Conservation (phyloP, 2,329 filamentous ascomycete species). For the Phialophora chinensis region DNA sequence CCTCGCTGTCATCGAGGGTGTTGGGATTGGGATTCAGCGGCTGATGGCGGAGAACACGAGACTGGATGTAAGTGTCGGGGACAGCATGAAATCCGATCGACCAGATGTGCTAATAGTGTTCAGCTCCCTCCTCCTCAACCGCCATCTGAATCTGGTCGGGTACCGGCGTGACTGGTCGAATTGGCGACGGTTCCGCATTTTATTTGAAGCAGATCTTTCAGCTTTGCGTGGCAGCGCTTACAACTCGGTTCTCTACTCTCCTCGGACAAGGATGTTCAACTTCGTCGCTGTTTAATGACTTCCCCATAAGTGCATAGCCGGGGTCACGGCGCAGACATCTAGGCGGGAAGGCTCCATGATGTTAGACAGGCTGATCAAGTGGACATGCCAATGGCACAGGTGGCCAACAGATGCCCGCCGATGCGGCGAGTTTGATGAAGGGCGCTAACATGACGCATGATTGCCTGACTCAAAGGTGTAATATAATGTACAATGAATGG, state of each 20-base stretch:
- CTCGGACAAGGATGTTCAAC: slow-evolving; percentile 18
- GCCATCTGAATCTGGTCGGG: slow-evolving; percentile 37
- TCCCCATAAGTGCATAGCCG: slow-evolving; percentile 35
- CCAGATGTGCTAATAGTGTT: slow-evolving; percentile 17
- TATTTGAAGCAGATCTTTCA: slow-evolving; percentile 30
- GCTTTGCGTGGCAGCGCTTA: slow-evolving; percentile 20
- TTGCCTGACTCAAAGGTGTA: slow-evolving; percentile 19
- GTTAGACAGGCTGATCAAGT: slow-evolving; percentile 5
- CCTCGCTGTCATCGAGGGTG: slow-evolving; percentile 94
- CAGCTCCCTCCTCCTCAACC: slow-evolving; percentile 41
- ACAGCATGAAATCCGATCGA: neutral
- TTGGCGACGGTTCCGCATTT: slow-evolving; percentile 38
- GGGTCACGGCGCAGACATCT: slow-evolving; percentile 28
- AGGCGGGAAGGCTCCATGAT: slow-evolving; percentile 3
- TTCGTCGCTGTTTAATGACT: slow-evolving; percentile 20
- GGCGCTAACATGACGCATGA: slow-evolving; percentile 12
- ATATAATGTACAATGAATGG: slow-evolving; percentile 33
- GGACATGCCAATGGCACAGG: neutral
- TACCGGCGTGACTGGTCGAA: slow-evolving; percentile 39
- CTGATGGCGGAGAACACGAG: slow-evolving; percentile 91
- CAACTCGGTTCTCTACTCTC: slow-evolving; percentile 36
- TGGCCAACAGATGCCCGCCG: neutral
- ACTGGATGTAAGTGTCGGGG: slow-evolving; percentile 67
- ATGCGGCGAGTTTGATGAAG: neutral
- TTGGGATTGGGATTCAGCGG: slow-evolving; percentile 92